These are phyloP conservation scores for Tephrocybe sp. DNA, from an alignment of 768 basidiomycete genomes.

Conservation along the genomic window DNA sequence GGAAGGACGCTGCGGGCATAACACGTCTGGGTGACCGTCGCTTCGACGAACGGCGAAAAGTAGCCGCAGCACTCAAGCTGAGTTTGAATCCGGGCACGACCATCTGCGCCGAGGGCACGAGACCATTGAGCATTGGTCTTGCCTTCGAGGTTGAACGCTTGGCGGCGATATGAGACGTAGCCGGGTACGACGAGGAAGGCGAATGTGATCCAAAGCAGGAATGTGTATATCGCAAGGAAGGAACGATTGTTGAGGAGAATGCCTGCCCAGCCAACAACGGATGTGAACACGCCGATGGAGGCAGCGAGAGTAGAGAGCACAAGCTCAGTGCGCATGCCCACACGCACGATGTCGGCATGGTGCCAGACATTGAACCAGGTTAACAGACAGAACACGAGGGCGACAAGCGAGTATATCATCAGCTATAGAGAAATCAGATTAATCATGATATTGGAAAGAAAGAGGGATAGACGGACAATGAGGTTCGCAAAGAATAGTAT, in stretches of 20 bases:
- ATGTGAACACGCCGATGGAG: slow-evolving; percentile 57
- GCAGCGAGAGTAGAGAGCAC: slow-evolving; percentile 70
- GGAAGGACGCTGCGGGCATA: slow-evolving; percentile 69
- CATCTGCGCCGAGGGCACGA: slow-evolving; percentile 51
- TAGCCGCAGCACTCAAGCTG: slow-evolving; percentile 79
- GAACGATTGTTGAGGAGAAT: slow-evolving; percentile 84
- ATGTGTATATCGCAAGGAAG: slow-evolving; percentile 79
- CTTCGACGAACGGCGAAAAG: slow-evolving; percentile 78
- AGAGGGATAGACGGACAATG: slow-evolving; percentile 29
- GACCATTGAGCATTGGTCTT: slow-evolving; percentile 81
- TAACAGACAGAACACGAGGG: slow-evolving; percentile 64
- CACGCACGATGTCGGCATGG: slow-evolving; percentile 65
- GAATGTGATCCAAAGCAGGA: slow-evolving; percentile 75
- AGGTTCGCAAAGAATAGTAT: slow-evolving; percentile 65
- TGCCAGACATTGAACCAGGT: slow-evolving; percentile 79
- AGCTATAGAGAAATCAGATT: slow-evolving; percentile 28
- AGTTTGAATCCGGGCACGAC: slow-evolving; percentile 68
- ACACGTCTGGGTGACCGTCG: slow-evolving; percentile 70
- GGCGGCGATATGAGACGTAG: slow-evolving; percentile 74
- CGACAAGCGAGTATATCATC: slow-evolving; percentile 57
- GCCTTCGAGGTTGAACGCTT: slow-evolving; percentile 61
- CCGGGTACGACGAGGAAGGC: slow-evolving; percentile 73
- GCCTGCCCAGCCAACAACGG: slow-evolving; percentile 77
- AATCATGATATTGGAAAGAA: slow-evolving; percentile 1
- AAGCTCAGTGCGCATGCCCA: slow-evolving; percentile 67